These are phyloP conservation scores for Trichoderma sp. DNA, from an alignment of 2,329 filamentous ascomycete genomes.

Conservation along the genomic window DNA sequence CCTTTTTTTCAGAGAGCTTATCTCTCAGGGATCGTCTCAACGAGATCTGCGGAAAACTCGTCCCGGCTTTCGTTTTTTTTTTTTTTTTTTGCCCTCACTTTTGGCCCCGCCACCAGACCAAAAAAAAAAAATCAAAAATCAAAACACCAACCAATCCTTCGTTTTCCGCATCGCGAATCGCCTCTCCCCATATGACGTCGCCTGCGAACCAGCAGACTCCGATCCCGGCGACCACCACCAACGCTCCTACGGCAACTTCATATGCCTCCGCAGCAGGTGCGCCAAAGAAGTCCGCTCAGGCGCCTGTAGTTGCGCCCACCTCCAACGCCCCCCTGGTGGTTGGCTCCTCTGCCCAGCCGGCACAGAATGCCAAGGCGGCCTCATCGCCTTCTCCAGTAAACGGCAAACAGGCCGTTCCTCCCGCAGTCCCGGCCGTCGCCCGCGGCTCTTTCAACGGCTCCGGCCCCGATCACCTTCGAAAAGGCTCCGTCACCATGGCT, in stretches of 20 bases:
- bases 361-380: slow-evolving; percentile 56
- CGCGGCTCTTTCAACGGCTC: slow-evolving; percentile 67
- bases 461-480: slow-evolving; percentile 71
- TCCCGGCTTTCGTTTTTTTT: slow-evolving; percentile 12
- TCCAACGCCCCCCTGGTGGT: slow-evolving; percentile 53
- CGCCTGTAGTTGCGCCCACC: slow-evolving; percentile 59
- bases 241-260: slow-evolving; percentile 57
- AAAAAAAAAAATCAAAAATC: background rate
- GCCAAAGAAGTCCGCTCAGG: slow-evolving; percentile 60
- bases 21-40: slow-evolving; percentile 4
- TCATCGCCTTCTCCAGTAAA: slow-evolving; percentile 77
- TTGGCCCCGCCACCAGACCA: slow-evolving; percentile 23
- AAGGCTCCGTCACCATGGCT: slow-evolving; percentile 88
- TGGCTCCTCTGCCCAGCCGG: slow-evolving; percentile 49
- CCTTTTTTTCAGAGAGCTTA: background rate
- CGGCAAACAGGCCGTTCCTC: slow-evolving; percentile 71
- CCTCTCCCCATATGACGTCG: slow-evolving; percentile 56
- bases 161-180: slow-evolving; percentile 31
- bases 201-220: slow-evolving; percentile 53
- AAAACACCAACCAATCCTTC: slow-evolving; percentile 1
- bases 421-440: slow-evolving; percentile 64
- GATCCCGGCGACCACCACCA: slow-evolving; percentile 56
- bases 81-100: slow-evolving; percentile 25
- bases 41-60: background rate
- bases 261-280: slow-evolving; percentile 66